Conservation (phyloP, 2,329 filamentous ascomycete species). For the Claviceps humidiphila region DNA sequence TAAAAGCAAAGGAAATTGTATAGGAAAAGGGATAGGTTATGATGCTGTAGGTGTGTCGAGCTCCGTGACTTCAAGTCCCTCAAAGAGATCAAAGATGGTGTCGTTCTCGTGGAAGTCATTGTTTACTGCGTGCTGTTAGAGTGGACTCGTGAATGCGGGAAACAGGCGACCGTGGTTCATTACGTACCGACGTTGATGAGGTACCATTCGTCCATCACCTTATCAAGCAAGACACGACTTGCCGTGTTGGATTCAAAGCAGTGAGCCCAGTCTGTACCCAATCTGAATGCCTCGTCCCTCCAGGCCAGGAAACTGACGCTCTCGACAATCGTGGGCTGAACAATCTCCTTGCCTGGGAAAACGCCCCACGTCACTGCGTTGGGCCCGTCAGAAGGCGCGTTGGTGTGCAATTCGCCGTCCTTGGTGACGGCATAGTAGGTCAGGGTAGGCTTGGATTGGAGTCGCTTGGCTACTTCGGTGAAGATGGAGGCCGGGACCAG, state of each 20-base stretch:
- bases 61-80: constrained; percentile 57
- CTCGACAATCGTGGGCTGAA: constrained; percentile 99
- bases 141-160: neutral
- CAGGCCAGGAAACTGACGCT: constrained; percentile 94
- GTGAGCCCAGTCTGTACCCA: constrained; percentile 87
- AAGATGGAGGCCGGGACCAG: constrained; percentile 73
- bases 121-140: constrained; percentile 50
- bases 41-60: constrained; percentile 31
- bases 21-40: neutral
- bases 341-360: constrained; percentile 96
- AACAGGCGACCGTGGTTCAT: neutral
- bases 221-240: constrained; percentile 66
- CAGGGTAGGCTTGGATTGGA: constrained; percentile 65
- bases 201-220: constrained; percentile 82
- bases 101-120: constrained; percentile 87
- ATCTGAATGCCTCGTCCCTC: constrained; percentile 93
- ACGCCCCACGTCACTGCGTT: constrained; percentile 99
- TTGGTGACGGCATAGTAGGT: constrained; percentile 93
- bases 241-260: constrained; percentile 69
- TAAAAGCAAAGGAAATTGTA: neutral
- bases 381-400: constrained; percentile 71
- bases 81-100: constrained; percentile 75
- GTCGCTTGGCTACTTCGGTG: constrained; percentile 60
- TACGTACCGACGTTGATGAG: constrained; percentile 82
- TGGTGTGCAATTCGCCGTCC: constrained; percentile 67